Evolutionary conservation across 441 rosid genomes (phyloP), one percentile per base, ranked within the genome.

Genomic region (Geranium incanum): DNA sequence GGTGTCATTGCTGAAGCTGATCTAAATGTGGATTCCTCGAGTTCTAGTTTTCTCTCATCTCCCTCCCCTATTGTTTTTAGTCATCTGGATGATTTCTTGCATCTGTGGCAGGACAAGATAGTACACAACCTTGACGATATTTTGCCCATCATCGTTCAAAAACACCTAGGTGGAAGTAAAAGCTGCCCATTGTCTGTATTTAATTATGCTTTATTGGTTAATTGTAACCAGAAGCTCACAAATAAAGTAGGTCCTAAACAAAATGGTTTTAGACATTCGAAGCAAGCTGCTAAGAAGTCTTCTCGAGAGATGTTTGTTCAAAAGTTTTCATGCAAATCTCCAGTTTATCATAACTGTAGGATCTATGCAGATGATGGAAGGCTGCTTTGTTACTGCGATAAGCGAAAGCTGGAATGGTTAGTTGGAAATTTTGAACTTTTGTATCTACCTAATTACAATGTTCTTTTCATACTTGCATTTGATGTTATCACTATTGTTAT

Each of bases 281-380:
- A 79, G 80, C 88, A 86, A 72, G 76, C 78, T 81, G 72, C 88
- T 72, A 83, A 83, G 79, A 92, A 88, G 85, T 78, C 90, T 71
- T 92, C 99, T 62, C 80, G 95, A 72, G 85, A 88, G 70, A 81
- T 88, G 69, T 95, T 95, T 73, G 97, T 91, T 73, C 84, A 88
- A 78, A 95, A 92, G 67, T 92, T 95, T 82, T 92, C 99, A 45
- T 92, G 99, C 91, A 95, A 95, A 78, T 80, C 97, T 81, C 98
- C 96, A 0, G 98, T 90, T 60, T 95, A 95, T 80, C 99, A 92
- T 80, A 91, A 92, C 68, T 95, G 98, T 76, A 84, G 92, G 85
- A 92, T 92, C 80, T 92, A 81, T 75, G 99, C 98, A 71, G 88
- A 86, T 71, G 98, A 95, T 84, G 98, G 93, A 12, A 84, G 95